phyloP scores from a whole-genome alignment of 768 basidiomycete species.

The Collybia nuda region DNA sequence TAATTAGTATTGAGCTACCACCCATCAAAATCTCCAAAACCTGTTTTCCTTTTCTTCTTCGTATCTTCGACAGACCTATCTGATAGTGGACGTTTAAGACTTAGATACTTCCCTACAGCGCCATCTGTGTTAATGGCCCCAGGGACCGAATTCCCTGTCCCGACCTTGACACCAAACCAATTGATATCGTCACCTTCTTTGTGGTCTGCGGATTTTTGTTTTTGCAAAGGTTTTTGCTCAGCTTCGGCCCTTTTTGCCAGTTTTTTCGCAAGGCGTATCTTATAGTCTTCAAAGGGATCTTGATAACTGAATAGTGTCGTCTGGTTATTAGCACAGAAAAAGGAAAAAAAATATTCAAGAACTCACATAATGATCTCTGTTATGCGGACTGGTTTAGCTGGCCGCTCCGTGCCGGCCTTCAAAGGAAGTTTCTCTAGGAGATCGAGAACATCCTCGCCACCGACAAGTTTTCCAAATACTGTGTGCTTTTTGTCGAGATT shows the following conservation, averaged over 20 bases:
- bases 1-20: constrained; percentile 48
- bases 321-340: constrained; percentile 3
- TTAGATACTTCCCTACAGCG: constrained; percentile 82
- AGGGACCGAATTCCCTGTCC: constrained; percentile 36
- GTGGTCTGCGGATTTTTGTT: constrained; percentile 37
- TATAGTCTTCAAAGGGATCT: constrained; percentile 95
- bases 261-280: constrained; percentile 77
- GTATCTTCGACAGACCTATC: constrained; percentile 30
- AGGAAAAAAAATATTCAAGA: background rate
- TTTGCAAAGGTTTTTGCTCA: constrained; percentile 29
- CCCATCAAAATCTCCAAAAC: constrained; percentile 89
- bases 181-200: constrained; percentile 70
- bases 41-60: constrained; percentile 81
- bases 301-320: constrained; percentile 57
- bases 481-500: constrained; percentile 94
- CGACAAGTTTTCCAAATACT: constrained; percentile 96
- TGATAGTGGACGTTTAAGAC: constrained; percentile 46
- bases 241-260: constrained; percentile 56
- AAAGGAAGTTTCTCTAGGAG: constrained; percentile 79
- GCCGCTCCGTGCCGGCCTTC: constrained; percentile 85
- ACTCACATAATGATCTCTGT: constrained; percentile 84
- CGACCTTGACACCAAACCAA: constrained; percentile 90
- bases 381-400: constrained; percentile 82
- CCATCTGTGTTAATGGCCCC: constrained; percentile 32
- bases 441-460: constrained; percentile 89